phyloP scores from a whole-genome alignment of 495 filamentous ascomycete genomes.

The Halenospora varia region DNA sequence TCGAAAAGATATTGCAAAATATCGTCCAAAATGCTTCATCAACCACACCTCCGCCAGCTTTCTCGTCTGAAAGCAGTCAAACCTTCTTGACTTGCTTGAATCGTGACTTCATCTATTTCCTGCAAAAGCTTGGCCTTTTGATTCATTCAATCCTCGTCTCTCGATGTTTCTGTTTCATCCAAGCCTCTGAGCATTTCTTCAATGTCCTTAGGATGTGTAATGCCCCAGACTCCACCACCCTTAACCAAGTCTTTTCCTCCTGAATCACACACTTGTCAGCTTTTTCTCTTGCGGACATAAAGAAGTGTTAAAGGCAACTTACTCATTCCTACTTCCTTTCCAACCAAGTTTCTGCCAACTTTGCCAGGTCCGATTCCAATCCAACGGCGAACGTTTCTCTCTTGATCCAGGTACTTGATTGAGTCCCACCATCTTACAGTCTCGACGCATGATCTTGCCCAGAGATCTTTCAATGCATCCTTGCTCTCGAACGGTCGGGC shows the following conservation, averaged over 20 bases:
- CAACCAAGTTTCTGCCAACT: conserved; percentile 89
- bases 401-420: conserved; percentile 84
- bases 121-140: too few relatives aligned
- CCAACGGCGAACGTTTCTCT: conserved; percentile 79
- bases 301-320: too few relatives aligned
- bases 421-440: conserved; percentile 94
- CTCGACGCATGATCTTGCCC: conserved; percentile 77
- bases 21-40: neutral
- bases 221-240: conserved; percentile 92
- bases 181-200: conserved; percentile 69
- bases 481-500: conserved; percentile 70
- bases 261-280: too few relatives aligned
- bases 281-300: too few relatives aligned
- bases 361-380: conserved; percentile 93
- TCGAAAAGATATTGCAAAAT: neutral
- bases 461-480: conserved; percentile 67
- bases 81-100: too few relatives aligned
- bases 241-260: conserved; percentile 70
- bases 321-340: conserved; percentile 89
- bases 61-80: neutral
- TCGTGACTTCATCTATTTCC: too few relatives aligned
- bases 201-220: conserved; percentile 76
- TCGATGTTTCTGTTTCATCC: conserved; percentile 60
- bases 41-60: too few relatives aligned
- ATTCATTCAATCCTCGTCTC: conserved; percentile 24